These are phyloP conservation scores for Dothiorella sarmentorum DNA, from an alignment of 2,329 filamentous ascomycete species.

Conservation along the genomic window DNA sequence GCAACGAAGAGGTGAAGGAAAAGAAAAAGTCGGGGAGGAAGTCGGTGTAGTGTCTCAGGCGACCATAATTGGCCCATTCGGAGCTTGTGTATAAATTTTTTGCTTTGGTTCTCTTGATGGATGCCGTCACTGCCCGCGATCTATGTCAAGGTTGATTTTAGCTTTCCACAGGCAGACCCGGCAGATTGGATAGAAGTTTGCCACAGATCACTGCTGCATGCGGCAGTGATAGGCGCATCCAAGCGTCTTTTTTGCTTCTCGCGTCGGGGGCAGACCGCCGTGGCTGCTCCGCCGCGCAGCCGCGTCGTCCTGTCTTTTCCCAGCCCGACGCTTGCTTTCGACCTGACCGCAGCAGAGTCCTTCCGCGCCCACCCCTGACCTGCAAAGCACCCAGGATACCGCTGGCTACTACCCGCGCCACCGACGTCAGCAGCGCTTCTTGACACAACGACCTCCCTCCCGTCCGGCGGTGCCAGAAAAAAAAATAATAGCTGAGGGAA, in stretches of 20 bases:
- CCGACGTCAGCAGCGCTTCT: slow-evolving; percentile 8
- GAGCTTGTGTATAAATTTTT: slow-evolving; percentile 1
- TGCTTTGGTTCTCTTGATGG: background rate
- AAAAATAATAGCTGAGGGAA: background rate
- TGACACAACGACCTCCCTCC: background rate
- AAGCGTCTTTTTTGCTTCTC: slow-evolving; percentile 1
- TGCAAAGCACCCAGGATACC: background rate
- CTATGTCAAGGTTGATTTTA: slow-evolving; percentile 15
- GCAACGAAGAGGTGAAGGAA: slow-evolving; percentile 27
- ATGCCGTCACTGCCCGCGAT: background rate
- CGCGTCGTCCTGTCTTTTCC: slow-evolving; percentile 13
- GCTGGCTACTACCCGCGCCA: background rate
- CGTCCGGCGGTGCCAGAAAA: background rate
- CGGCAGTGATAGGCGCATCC: slow-evolving; percentile 9
- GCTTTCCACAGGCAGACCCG: slow-evolving; percentile 15
- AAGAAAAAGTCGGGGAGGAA: slow-evolving; percentile 17
- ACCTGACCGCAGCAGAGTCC: slow-evolving; percentile 4
- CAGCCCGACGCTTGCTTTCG: slow-evolving; percentile 15
- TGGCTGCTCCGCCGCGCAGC: slow-evolving; percentile 2
- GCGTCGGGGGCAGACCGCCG: slow-evolving; percentile 9
- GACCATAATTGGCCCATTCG: background rate
- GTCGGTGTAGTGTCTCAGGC: slow-evolving; percentile 12
- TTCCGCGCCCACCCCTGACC: slow-evolving; percentile 7
- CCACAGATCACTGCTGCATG: slow-evolving; percentile 7
- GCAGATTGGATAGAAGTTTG: slow-evolving; percentile 14